Evolutionary conservation across 768 basidiomycete species (phyloP).

Genomic region (Austroboletus festivus): DNA sequence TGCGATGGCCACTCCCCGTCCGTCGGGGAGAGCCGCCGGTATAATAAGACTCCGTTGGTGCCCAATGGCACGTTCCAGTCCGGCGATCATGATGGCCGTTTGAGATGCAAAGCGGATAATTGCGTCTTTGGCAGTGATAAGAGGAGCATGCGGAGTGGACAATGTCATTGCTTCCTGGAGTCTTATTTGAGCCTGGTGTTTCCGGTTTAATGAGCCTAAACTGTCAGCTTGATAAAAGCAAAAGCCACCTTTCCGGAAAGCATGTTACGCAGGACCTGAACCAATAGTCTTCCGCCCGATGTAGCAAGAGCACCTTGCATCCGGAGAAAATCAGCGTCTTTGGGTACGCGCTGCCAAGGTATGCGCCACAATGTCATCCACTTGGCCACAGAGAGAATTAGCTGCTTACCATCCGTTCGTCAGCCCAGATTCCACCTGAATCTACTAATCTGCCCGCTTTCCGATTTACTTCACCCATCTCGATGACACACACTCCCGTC

Average conservation of each 20-base stretch:
- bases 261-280: conserved; percentile 66
- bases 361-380: neutral
- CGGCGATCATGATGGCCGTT: conserved; percentile 15
- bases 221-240: neutral
- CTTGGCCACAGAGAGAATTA: neutral
- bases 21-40: conserved; percentile 22
- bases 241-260: conserved; percentile 48
- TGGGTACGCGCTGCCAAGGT: conserved; percentile 47
- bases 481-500: conserved; percentile 80
- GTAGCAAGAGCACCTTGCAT: conserved; percentile 59
- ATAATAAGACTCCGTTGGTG: conserved; percentile 28
- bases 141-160: conserved; percentile 49
- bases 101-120: conserved; percentile 18
- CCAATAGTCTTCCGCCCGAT: conserved; percentile 67
- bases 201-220: neutral
- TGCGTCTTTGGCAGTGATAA: conserved; percentile 17
- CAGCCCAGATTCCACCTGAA: conserved; percentile 68
- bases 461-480: conserved; percentile 58
- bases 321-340: conserved; percentile 46
- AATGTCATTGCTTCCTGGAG: conserved; percentile 41
- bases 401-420: conserved; percentile 49
- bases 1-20: conserved; percentile 22
- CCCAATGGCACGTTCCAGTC: conserved; percentile 27
- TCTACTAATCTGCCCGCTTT: conserved; percentile 64
- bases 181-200: conserved; percentile 42